phyloP scores from a whole-genome alignment of 768 basidiomycete genomes.

The Pholiota microspora region DNA sequence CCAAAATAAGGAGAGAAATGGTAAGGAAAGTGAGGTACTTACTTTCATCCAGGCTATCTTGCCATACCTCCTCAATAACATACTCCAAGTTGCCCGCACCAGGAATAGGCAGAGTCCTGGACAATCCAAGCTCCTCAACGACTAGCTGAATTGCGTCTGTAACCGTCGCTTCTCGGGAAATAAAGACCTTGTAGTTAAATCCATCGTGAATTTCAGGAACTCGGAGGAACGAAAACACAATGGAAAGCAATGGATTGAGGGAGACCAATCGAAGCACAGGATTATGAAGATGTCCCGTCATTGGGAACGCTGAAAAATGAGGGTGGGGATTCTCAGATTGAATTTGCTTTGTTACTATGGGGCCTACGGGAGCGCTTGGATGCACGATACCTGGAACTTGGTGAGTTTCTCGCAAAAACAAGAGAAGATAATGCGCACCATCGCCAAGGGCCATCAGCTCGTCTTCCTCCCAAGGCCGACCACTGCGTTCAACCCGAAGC shows the following conservation, averaged over 20 bases:
- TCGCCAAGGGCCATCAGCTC: slow-evolving; percentile 65
- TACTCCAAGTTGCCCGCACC: slow-evolving; percentile 73
- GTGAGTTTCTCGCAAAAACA: background rate
- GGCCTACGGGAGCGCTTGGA: slow-evolving; percentile 43
- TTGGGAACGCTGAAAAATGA: slow-evolving; percentile 68
- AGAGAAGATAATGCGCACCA: slow-evolving; percentile 38
- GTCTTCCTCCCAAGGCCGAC: slow-evolving; percentile 68
- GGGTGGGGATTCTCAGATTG: slow-evolving; percentile 34
- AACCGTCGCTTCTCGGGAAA: slow-evolving; percentile 56
- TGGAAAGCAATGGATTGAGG: slow-evolving; percentile 55
- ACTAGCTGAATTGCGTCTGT: slow-evolving; percentile 51
- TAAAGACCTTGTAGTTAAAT: slow-evolving; percentile 63
- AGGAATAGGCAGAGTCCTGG: slow-evolving; percentile 61
- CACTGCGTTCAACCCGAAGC: slow-evolving; percentile 55
- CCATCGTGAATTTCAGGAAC: slow-evolving; percentile 79
- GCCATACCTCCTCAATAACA: slow-evolving; percentile 68
- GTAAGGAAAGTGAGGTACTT: slow-evolving; percentile 20
- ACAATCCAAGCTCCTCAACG: slow-evolving; percentile 64
- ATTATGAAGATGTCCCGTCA: slow-evolving; percentile 65
- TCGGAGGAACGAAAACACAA: slow-evolving; percentile 56
- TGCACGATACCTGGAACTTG: slow-evolving; percentile 46
- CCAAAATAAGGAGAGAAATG: slow-evolving; percentile 12
- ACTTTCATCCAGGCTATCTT: slow-evolving; percentile 54
- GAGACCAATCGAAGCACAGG: slow-evolving; percentile 73
- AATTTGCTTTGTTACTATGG: slow-evolving; percentile 45